Evolutionary conservation across 2,329 filamentous ascomycete genomes (phyloP).

Genomic region (Talaromyces sp.): DNA sequence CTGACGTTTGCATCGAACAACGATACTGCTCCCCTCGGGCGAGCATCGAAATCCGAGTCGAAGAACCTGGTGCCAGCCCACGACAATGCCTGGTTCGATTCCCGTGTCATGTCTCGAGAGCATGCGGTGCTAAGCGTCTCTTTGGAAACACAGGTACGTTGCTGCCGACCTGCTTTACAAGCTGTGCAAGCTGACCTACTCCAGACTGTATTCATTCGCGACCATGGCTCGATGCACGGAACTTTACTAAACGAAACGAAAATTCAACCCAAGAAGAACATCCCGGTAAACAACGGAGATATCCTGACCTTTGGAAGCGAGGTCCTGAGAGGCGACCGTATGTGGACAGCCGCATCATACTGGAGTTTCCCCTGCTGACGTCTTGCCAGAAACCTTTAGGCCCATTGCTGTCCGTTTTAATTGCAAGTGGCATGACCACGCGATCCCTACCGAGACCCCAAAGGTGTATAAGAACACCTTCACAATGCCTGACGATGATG

Average conservation of each 20-base stretch:
- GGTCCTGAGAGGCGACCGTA: constrained; percentile 44
- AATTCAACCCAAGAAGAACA: constrained; percentile 33
- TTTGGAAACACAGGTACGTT: constrained; percentile 22
- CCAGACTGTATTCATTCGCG: constrained; percentile 46
- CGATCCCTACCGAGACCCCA: not conserved
- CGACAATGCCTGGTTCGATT: constrained; percentile 43
- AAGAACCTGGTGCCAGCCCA: constrained; percentile 29
- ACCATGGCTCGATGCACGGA: constrained; percentile 58
- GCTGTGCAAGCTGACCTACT: not conserved
- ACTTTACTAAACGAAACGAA: constrained; percentile 50
- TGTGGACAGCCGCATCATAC: constrained; percentile 8
- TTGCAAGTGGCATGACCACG: constrained; percentile 8
- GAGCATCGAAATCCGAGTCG: constrained; percentile 34
- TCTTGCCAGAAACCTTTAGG: constrained; percentile 9
- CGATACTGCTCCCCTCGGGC: constrained; percentile 31
- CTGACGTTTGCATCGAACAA: constrained; percentile 25
- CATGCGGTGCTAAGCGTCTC: constrained; percentile 35
- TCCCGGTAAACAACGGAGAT: constrained; percentile 33
- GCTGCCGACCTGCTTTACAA: not conserved
- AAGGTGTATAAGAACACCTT: constrained; percentile 31
- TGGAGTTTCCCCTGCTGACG: constrained; percentile 6
- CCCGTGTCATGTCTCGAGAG: constrained; percentile 42
- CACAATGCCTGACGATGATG: constrained; percentile 36
- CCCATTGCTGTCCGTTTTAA: constrained; percentile 10
- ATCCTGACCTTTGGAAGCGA: constrained; percentile 43